Conservation (phyloP, 2,329 filamentous ascomycete species). For the Hymenoscyphus salicellus region DNA sequence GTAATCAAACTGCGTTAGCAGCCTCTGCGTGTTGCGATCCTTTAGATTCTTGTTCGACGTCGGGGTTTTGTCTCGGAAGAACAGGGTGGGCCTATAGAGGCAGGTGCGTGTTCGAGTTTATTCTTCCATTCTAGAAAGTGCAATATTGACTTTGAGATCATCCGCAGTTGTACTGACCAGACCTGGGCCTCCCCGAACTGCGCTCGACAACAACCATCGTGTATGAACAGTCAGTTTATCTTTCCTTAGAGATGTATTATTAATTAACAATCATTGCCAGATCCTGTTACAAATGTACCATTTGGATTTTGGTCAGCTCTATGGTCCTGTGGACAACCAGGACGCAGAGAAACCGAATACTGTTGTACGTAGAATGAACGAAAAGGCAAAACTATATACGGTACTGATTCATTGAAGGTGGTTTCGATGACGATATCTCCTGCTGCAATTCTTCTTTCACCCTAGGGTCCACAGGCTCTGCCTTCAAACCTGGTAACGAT, state of each 20-base stretch:
- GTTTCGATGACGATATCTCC: slow-evolving; percentile 5
- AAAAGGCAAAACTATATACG: too few species aligned
- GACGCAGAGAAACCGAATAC: slow-evolving; percentile 7
- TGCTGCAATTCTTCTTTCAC: slow-evolving; percentile 18
- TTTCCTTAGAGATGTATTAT: not conserved
- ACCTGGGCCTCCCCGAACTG: slow-evolving; percentile 21
- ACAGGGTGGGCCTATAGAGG: slow-evolving; percentile 22
- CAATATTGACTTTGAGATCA: too few species aligned
- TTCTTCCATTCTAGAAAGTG: too few species aligned
- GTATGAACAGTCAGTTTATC: slow-evolving; percentile 15
- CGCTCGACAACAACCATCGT: slow-evolving; percentile 14
- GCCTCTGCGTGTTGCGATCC: slow-evolving; percentile 23
- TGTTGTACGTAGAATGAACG: slow-evolving; percentile 11
- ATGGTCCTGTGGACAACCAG: slow-evolving; percentile 14
- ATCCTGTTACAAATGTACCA: slow-evolving; percentile 13
- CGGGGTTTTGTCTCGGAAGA: slow-evolving; percentile 21
- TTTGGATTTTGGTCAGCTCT: slow-evolving; percentile 12
- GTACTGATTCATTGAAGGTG: not conserved
- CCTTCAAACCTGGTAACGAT: slow-evolving; percentile 21
- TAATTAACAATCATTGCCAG: not conserved
- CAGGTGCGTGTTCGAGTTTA: slow-evolving; percentile 9
- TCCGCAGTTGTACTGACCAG: slow-evolving; percentile 13
- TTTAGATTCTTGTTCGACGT: slow-evolving; percentile 18
- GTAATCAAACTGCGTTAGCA: slow-evolving; percentile 19
- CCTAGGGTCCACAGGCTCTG: slow-evolving; percentile 11